Evolutionary conservation across 2,329 filamentous ascomycete genomes (phyloP).

Genomic region (Trichophyton mentagrophytes): DNA sequence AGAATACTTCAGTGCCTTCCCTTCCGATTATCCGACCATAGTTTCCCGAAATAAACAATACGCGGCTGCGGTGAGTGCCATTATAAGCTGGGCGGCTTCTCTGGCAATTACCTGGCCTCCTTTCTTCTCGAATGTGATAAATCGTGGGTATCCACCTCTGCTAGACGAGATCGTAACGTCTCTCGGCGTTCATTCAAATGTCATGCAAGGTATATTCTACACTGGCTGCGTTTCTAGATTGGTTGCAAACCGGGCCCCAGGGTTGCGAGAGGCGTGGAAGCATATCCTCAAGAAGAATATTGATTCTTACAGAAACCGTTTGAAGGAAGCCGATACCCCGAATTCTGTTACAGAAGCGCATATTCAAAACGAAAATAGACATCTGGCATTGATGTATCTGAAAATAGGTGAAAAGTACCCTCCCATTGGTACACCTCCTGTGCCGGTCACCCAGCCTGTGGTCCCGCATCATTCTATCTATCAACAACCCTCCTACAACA

Average conservation of each 20-base stretch:
- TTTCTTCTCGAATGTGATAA: conserved; percentile 23
- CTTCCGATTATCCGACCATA: conserved; percentile 23
- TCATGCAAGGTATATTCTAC: conserved; percentile 45
- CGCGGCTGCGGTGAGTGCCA: conserved; percentile 20
- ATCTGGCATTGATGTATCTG: background rate
- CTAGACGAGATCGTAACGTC: conserved; percentile 42
- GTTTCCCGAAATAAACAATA: conserved; percentile 25
- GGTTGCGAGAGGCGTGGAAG: conserved; percentile 5
- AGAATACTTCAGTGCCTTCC: conserved; percentile 39
- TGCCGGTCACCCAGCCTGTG: background rate
- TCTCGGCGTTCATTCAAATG: conserved; percentile 39
- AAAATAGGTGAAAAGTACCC: background rate
- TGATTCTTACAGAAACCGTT: background rate
- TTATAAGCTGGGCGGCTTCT: conserved; percentile 35
- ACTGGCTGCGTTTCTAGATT: conserved; percentile 21
- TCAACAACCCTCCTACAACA: too few relatives aligned
- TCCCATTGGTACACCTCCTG: background rate
- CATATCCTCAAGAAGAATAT: background rate
- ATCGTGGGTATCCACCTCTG: conserved; percentile 41
- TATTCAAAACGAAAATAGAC: background rate
- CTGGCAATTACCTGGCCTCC: conserved; percentile 33
- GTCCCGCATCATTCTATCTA: background rate
- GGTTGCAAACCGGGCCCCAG: conserved; percentile 8
- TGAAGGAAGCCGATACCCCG: background rate
- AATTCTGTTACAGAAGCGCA: background rate